Conservation (phyloP, 495 filamentous ascomycete species). For the Penicillium steckii region DNA sequence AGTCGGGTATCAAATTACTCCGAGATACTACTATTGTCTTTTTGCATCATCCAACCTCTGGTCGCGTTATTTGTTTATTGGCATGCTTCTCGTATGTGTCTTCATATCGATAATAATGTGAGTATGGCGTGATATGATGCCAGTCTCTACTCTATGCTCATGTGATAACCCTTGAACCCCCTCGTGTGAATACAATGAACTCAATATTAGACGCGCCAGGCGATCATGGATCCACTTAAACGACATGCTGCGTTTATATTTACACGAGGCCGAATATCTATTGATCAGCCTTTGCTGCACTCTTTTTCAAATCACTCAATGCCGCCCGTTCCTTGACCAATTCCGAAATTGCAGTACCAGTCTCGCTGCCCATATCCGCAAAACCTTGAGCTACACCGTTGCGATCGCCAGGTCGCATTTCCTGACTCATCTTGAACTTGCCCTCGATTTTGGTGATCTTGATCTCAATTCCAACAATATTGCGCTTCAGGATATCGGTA, state of each 20-base stretch:
- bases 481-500: constrained; percentile 48
- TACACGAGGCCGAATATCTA: background rate
- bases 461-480: constrained; percentile 56
- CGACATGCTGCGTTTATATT: background rate
- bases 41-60: background rate
- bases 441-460: constrained; percentile 47
- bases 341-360: constrained; percentile 36
- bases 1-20: background rate
- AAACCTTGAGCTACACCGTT: constrained; percentile 52
- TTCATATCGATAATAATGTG: background rate
- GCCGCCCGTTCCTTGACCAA: constrained; percentile 42
- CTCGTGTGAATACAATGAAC: too few species aligned
- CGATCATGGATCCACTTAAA: background rate
- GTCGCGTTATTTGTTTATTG: background rate
- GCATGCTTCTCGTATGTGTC: background rate
- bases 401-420: constrained; percentile 47
- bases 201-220: background rate
- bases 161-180: too few species aligned
- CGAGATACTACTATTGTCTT: background rate
- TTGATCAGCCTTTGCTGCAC: background rate
- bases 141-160: background rate
- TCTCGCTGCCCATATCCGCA: constrained; percentile 39
- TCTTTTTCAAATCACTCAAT: constrained; percentile 7
- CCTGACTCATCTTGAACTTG: constrained; percentile 62
- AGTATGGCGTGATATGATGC: constrained; percentile 7